Evolutionary conservation across 2,329 filamentous ascomycete species (phyloP), one percentile per base, ranked within the genome.

Genomic region (Hypoxylon sp.): DNA sequence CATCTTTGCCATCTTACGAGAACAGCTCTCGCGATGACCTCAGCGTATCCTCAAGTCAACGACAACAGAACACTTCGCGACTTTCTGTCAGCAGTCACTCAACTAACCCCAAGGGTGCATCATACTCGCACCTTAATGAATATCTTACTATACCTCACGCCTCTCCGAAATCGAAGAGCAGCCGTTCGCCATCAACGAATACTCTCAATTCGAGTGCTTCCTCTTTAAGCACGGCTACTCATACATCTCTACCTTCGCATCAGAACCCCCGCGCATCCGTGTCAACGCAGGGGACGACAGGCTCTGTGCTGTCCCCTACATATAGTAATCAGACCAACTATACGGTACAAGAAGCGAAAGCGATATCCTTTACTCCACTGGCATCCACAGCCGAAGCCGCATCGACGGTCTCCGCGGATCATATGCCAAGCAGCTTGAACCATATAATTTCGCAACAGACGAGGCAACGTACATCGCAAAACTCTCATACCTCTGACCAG

Each of bases 101-200:
- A 4, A 77, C 71, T 41, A 78, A 76, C 50, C 73, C 76, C 10
- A 81, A 79, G 59, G 75, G 77, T 11, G 71, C 80, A 4, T 83
- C 77, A 43, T 79, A 80, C 47, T 72, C 78, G 2, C 71, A 78
- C 5, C 75, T 77, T 2, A 79, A 77, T 13, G 81, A 82, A 26
- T 81, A 80, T 64, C 76, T 82, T 2, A 75, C 78, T 4, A 80
- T 83, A 19, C 81, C 79, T 1, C 71, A 69, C 22, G 66, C 62
- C 22, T 70, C 70, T 13, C 66, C 72, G 4, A 70, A 65, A 30
- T 34, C 52, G 6, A 69, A 68, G 24, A 63, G 20, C 44, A 67
- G 30, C 22, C 69, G 72, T 6, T 59, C 68, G 6, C 64, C 65
- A 19, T 72, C 72, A 20, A 70, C 64, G 26, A 68, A 62, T 53